Percentiles rank a stretch among this genome's conserved stretches.
Evolutionary conservation across 2,329 filamentous ascomycete genomes (phyloP).

Genomic region (Aspergillus melleus): DNA sequence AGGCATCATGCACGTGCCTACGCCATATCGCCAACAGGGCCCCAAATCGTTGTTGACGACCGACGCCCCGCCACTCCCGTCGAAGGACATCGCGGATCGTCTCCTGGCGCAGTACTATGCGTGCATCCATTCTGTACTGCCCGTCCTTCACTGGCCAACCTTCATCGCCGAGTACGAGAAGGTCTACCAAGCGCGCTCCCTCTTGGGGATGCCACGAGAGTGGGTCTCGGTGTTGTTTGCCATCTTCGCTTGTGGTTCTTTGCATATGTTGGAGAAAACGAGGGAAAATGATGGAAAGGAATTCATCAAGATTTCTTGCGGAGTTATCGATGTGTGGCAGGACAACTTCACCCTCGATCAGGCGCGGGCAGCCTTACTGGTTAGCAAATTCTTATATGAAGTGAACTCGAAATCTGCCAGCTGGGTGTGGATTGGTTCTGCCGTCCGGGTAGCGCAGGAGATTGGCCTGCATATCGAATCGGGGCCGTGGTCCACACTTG

Average conservation of each 20-base stretch:
- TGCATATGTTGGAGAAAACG: conserved; percentile 64
- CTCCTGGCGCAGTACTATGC: conserved; percentile 74
- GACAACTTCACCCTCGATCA: conserved; percentile 76
- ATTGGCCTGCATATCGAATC: conserved; percentile 77
- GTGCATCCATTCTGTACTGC: conserved; percentile 76
- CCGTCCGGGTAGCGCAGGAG: conserved; percentile 79
- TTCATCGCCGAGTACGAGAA: conserved; percentile 75
- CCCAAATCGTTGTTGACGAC: conserved; percentile 53
- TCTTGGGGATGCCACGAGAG: conserved; percentile 62
- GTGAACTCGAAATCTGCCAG: conserved; percentile 82
- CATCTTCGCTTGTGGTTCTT: conserved; percentile 76
- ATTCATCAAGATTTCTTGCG: conserved; percentile 70
- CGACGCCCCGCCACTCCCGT: conserved; percentile 66
- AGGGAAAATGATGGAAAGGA: conserved; percentile 61
- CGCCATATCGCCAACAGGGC: conserved; percentile 61
- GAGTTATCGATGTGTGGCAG: conserved; percentile 76
- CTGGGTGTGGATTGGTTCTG: conserved; percentile 80
- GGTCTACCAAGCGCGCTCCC: conserved; percentile 66
- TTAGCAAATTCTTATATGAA: conserved; percentile 79
- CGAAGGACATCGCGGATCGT: conserved; percentile 67
- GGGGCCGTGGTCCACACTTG: conserved; percentile 70
- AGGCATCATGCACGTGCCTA: conserved; percentile 77
- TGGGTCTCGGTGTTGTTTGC: conserved; percentile 82
- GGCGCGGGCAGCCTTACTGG: conserved; percentile 69
- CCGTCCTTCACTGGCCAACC: conserved; percentile 83